phyloP scores from a whole-genome alignment of 768 basidiomycete genomes.

The Suillus paluster region DNA sequence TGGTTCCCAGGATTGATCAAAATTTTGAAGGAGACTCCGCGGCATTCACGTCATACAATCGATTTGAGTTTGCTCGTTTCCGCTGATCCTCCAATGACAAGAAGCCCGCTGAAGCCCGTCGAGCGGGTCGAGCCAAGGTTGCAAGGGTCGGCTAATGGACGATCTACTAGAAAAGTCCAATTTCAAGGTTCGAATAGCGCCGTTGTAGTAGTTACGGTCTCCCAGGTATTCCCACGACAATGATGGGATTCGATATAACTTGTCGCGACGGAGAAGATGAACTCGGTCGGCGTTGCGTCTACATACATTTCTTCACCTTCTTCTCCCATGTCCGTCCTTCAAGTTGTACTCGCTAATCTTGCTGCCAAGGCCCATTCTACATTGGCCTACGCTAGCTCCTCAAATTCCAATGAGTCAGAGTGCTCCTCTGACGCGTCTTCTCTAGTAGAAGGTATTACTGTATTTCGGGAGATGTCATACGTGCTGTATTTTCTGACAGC shows the following conservation, averaged over 20 bases:
- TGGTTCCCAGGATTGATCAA: background rate
- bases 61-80: constrained; percentile 3
- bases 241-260: constrained; percentile 33
- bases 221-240: constrained; percentile 29
- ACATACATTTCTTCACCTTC: constrained; percentile 18
- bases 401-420: constrained; percentile 15
- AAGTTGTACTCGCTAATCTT: constrained; percentile 25
- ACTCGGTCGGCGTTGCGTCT: constrained; percentile 9
- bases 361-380: constrained; percentile 25
- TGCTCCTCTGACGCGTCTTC: constrained; percentile 23
- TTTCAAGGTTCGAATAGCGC: constrained; percentile 2
- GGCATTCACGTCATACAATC: constrained; percentile 1
- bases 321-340: constrained; percentile 31
- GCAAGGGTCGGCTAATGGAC: constrained; percentile 2
- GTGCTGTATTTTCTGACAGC: background rate
- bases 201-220: background rate
- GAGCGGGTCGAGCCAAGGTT: background rate
- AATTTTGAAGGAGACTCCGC: background rate
- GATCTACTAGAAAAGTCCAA: background rate
- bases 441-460: constrained; percentile 19
- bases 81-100: constrained; percentile 1
- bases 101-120: background rate
- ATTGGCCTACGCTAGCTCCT: background rate
- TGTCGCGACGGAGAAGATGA: constrained; percentile 28
- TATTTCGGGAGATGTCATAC: background rate